A percentile compares a stretch with the other conserved stretches of the same genome.
These are phyloP conservation scores for Moricandia moricandioides DNA, from an alignment of 345 rosid species.

Conservation along the genomic window DNA sequence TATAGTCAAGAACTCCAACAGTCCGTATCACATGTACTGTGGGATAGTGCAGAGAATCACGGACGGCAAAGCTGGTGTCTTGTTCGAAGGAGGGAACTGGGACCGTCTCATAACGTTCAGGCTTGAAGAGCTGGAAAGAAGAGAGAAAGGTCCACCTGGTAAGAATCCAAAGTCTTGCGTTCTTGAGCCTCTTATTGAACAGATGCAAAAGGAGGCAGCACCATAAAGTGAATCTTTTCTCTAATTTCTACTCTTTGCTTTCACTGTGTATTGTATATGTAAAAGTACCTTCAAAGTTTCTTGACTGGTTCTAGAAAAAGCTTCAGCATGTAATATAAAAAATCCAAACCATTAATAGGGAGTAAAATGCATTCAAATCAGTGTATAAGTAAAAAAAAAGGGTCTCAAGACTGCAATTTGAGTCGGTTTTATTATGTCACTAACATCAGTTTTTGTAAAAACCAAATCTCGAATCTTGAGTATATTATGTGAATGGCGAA, in stretches of 20 bases:
- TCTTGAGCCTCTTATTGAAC: slow-evolving; percentile 53
- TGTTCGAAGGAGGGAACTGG: slow-evolving; percentile 90
- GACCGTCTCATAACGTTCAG: slow-evolving; percentile 73
- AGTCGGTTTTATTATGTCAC: slow-evolving; percentile 12
- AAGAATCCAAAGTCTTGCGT: slow-evolving; percentile 75
- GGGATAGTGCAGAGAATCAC: slow-evolving; percentile 92
- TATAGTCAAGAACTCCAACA: slow-evolving; percentile 70
- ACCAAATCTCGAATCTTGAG: slow-evolving; percentile 26
- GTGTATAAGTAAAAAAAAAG: neutral
- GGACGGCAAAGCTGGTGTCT: slow-evolving; percentile 85
- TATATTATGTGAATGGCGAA: slow-evolving; percentile 23
- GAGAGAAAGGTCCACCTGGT: slow-evolving; percentile 83
- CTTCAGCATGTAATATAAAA: slow-evolving; percentile 27
- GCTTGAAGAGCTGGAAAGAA: slow-evolving; percentile 76
- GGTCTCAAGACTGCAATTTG: neutral
- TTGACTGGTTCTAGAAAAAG: slow-evolving; percentile 11
- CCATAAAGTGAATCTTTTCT: slow-evolving; percentile 7
- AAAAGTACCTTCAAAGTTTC: slow-evolving; percentile 28
- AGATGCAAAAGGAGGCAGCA: slow-evolving; percentile 32
- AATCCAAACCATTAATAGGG: neutral
- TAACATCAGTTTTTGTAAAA: neutral
- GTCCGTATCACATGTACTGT: slow-evolving; percentile 78
- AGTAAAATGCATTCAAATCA: slow-evolving; percentile 8
- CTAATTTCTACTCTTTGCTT: neutral
- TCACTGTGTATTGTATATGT: slow-evolving; percentile 24